Conservation (phyloP, 2,329 filamentous ascomycete genomes). For the Phaeosphaeriaceae sp. region DNA sequence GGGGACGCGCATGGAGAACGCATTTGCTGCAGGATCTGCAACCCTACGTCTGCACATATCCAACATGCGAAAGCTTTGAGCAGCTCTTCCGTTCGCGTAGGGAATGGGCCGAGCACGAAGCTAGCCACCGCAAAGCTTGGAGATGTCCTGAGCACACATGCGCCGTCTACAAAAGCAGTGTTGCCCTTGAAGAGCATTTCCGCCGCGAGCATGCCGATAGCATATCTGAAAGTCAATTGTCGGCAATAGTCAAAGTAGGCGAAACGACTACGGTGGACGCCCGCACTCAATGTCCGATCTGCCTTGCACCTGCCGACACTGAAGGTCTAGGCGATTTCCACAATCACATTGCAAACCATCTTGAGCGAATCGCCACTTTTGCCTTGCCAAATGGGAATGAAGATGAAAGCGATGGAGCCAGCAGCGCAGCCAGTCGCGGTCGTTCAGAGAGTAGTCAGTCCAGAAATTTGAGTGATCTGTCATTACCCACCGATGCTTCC, state of each 20-base stretch:
- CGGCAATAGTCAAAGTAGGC: slow-evolving; percentile 40
- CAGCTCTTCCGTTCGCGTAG: slow-evolving; percentile 47
- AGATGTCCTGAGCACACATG: slow-evolving; percentile 44
- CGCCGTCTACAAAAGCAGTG: slow-evolving; percentile 34
- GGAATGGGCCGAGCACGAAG: slow-evolving; percentile 49
- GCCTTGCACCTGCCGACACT: slow-evolving; percentile 29
- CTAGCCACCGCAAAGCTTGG: slow-evolving; percentile 47
- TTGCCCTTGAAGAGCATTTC: slow-evolving; percentile 41
- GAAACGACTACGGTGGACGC: slow-evolving; percentile 43
- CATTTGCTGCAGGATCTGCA: slow-evolving; percentile 49
- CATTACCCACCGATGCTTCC: slow-evolving; percentile 21
- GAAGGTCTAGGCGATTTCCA: slow-evolving; percentile 36
- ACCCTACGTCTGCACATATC: slow-evolving; percentile 48
- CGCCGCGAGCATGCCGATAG: slow-evolving; percentile 35
- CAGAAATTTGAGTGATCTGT: slow-evolving; percentile 23
- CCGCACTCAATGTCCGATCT: slow-evolving; percentile 44
- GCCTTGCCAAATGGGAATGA: slow-evolving; percentile 39
- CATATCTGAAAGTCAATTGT: slow-evolving; percentile 37
- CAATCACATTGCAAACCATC: slow-evolving; percentile 48
- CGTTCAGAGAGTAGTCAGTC: slow-evolving; percentile 26
- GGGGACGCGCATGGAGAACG: slow-evolving; percentile 42
- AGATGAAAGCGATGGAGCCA: slow-evolving; percentile 40
- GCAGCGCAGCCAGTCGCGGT: slow-evolving; percentile 40
- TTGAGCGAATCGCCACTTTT: slow-evolving; percentile 46
- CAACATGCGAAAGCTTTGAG: slow-evolving; percentile 34